phyloP scores from a whole-genome alignment of 78 protist species.

The Polysphondylium violaceum region DNA sequence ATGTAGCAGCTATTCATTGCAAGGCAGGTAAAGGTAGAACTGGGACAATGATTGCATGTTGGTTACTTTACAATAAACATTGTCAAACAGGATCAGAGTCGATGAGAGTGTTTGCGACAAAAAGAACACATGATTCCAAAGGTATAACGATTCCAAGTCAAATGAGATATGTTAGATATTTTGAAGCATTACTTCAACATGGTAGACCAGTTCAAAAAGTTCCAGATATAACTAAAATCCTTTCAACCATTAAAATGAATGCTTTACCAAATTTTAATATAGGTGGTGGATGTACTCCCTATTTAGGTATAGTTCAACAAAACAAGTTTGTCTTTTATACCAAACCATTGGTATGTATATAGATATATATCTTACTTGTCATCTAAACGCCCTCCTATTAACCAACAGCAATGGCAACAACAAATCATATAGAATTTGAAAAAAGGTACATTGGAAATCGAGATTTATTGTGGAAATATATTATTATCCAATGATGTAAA shows the following conservation, averaged over 20 bases:
- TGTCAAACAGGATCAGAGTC: conserved; percentile 74
- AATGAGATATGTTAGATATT: conserved; percentile 84
- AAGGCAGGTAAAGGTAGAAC: conserved; percentile 85
- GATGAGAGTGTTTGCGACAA: conserved; percentile 66
- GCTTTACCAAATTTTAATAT: conserved; percentile 39
- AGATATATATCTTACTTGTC: neutral
- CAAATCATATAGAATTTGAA: conserved; percentile 44
- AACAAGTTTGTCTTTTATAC: conserved; percentile 67
- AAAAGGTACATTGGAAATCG: conserved; percentile 34
- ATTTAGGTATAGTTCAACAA: conserved; percentile 53
- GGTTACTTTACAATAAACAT: conserved; percentile 41
- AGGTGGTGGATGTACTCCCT: conserved; percentile 59
- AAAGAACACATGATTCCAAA: conserved; percentile 77
- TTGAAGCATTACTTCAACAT: conserved; percentile 63
- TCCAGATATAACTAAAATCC: conserved; percentile 27
- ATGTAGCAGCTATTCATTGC: conserved; percentile 77
- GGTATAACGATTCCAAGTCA: conserved; percentile 92
- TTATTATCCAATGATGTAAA: conserved; percentile 53
- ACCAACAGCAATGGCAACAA: neutral
- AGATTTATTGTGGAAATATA: conserved; percentile 69
- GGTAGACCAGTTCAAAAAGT: conserved; percentile 54
- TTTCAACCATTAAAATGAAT: conserved; percentile 25
- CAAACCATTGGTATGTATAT: conserved; percentile 54
- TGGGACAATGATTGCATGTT: conserved; percentile 77
- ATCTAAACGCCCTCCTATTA: neutral